Evolutionary conservation across 2,329 filamentous ascomycete genomes (phyloP), one percentile per base, ranked within the genome.

Genomic region (Falciphora oryzae): DNA sequence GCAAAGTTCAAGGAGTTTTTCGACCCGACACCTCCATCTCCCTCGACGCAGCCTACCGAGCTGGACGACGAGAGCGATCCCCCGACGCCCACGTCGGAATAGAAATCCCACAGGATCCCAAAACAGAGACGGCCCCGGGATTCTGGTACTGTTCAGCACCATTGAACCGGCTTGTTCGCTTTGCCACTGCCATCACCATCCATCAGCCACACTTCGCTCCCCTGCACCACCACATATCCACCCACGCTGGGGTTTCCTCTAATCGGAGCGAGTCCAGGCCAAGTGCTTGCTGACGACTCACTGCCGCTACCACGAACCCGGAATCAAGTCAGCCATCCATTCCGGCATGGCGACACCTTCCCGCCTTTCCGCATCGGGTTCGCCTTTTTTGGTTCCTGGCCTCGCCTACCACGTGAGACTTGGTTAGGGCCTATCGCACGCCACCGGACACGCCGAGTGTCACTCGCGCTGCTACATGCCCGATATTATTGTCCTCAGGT

Each of bases 1-100:
- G 68, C 71, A 29, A 70, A 71, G 22, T 83, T 83, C 71, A 75
- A 72, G 57, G 76, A 80, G 35, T 68, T 81, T 2, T 80, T 83
- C 60, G 67, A 70, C 28, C 71, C 73, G 27, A 2, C 57, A 18
- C 27, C 57, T 65, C 65, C 67, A 59, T 65, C 63, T 64, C 25
- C 57, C 25, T 28, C 29, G n/a, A 58, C 25, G 27, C n/a, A 58
- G 57, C 57, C 57, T 29, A 31, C 57, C 27, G 57, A 58, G 18
- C 25, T 58, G 22, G 29, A 28, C 25, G 57, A 58, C 13, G 57
- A 28, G 27, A 58, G 57, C 57, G 57, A 58, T n/a, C 44, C 44
- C 22, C 44, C 18, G 44, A 53, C 44, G 7, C 44, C 44, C 22
- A 53, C 44, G 44, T n/a, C 22, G 44, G 44, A 53, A 25, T n/a